Conservation (phyloP, 2,329 filamentous ascomycete species). For the Penicillium paneum region DNA sequence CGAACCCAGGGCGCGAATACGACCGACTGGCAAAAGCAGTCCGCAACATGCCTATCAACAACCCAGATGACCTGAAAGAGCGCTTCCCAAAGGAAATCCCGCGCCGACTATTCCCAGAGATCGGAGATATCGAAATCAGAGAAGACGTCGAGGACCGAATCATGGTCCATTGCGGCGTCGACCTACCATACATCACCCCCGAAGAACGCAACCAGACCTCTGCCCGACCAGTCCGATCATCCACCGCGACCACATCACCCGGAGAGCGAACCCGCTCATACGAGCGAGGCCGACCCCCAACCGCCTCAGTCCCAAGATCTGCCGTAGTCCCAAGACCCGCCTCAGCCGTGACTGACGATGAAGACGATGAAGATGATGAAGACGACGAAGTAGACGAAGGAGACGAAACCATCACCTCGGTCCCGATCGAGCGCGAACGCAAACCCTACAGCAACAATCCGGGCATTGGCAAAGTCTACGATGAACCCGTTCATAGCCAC, state of each 20-base stretch:
- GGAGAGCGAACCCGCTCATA: constrained; percentile 19
- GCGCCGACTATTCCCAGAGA: constrained; percentile 65
- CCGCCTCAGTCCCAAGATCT: constrained; percentile 29
- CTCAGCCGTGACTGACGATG: constrained; percentile 36
- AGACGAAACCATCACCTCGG: constrained; percentile 42
- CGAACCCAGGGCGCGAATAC: constrained; percentile 73
- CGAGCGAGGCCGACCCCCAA: constrained; percentile 33
- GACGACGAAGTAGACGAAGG: constrained; percentile 23
- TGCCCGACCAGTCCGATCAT: constrained; percentile 24
- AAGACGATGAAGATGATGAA: constrained; percentile 34
- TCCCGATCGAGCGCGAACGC: constrained; percentile 62
- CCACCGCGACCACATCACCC: constrained; percentile 7
- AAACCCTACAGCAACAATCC: constrained; percentile 62
- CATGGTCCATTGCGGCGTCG: constrained; percentile 50
- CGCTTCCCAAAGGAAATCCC: constrained; percentile 76
- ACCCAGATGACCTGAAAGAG: constrained; percentile 63
- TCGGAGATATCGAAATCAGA: constrained; percentile 55
- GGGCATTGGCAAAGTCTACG: constrained; percentile 57
- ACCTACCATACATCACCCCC: constrained; percentile 42
- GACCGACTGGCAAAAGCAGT: constrained; percentile 67
- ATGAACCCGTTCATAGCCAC: constrained; percentile 31
- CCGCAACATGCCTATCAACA: constrained; percentile 66
- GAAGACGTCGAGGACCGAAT: constrained; percentile 62
- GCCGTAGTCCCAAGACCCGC: constrained; percentile 21
- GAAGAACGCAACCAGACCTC: constrained; percentile 32